Evolutionary conservation across 371 early-diverging fungal genomes (phyloP).

Genomic region (Circinella minor): DNA sequence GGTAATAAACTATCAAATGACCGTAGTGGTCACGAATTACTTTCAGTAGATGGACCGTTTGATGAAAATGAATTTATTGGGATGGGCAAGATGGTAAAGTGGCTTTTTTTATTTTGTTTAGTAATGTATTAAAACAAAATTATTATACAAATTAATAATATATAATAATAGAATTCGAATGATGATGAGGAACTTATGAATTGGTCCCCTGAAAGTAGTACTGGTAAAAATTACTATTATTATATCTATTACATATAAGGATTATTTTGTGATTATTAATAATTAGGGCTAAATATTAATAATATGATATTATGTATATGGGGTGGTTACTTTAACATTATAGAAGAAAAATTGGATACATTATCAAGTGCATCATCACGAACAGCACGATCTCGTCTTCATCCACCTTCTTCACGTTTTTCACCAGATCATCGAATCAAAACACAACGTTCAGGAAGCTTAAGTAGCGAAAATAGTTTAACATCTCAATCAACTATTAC

Average conservation of each 20-base stretch:
- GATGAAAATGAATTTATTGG: conserved; percentile 15
- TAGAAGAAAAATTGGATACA: conserved; percentile 3
- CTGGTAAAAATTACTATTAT: conserved; percentile 3
- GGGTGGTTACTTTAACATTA: not conserved
- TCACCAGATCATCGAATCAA: conserved; percentile 10
- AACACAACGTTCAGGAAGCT: conserved; percentile 36
- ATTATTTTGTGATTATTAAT: too few relatives aligned
- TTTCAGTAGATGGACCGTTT: conserved; percentile 12
- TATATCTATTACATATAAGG: not conserved
- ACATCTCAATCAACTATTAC: conserved; percentile 51
- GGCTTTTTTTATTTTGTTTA: not conserved
- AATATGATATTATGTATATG: not conserved
- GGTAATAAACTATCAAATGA: conserved; percentile 12
- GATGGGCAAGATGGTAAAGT: conserved; percentile 10
- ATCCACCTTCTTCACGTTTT: not conserved
- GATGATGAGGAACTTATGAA: conserved; percentile 12
- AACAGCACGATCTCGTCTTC: conserved; percentile 14
- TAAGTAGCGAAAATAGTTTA: conserved; percentile 51
- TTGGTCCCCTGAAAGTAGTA: conserved; percentile 25
- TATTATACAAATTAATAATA: not conserved
- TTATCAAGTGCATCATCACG: conserved; percentile 11
- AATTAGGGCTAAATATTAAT: too few relatives aligned
- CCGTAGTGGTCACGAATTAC: conserved; percentile 7
- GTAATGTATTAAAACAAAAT: too few relatives aligned
- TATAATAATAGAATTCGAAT: conserved; percentile 4